Evolutionary conservation across 306 rosid species (phyloP), one percentile per base, ranked within the genome.

Genomic region (Fragaria ananassa): DNA sequence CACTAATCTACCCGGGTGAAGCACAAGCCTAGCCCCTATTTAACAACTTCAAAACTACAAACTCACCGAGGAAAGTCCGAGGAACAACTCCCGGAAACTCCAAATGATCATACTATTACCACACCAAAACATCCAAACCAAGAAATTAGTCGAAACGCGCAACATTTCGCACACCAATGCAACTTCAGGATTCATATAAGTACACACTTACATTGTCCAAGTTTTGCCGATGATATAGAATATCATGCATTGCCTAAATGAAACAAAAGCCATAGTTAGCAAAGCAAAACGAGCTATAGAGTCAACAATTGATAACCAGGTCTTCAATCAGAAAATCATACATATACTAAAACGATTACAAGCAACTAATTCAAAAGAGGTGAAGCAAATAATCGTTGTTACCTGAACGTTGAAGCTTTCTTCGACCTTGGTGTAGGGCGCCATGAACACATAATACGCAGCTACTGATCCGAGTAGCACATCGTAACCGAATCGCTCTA

Each of bases 391-490:
- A 4, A 63, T 6, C 74, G 51, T 60, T 44, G 12, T 4, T 35
- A 90, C 96, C 93, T 90, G 98, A 85, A 94, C 83, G 29, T 91
- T 94, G 87, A 94, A 94, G 83, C 98, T 91, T 78, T 94, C 97
- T 80, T 94, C 98, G 45, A 94, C 98, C 88, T 94, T 91, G 8
- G 97, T 94, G 85, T 94, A 94, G 6, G 97, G 98, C 2, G 84
- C 84, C 79, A 76, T 84, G 69, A 91, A 68, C 25, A 86, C 88
- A 50, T 94, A 94, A 78, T 91, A 85, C 69, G 87, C 75, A 53
- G 92, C 83, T 12, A 91, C 79, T 56, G 93, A 86, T 76, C 85
- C 96, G 74, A 91, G 82, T 34, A 93, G 49, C 46, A 90, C 75
- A 81, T 93, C 98, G 79, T 91, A 88, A 68, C 94, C 89, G 39